Evolutionary conservation across 148 eudicot species (phyloP), one percentile per base, ranked within the genome.

Genomic region (Polygonum aviculare): DNA sequence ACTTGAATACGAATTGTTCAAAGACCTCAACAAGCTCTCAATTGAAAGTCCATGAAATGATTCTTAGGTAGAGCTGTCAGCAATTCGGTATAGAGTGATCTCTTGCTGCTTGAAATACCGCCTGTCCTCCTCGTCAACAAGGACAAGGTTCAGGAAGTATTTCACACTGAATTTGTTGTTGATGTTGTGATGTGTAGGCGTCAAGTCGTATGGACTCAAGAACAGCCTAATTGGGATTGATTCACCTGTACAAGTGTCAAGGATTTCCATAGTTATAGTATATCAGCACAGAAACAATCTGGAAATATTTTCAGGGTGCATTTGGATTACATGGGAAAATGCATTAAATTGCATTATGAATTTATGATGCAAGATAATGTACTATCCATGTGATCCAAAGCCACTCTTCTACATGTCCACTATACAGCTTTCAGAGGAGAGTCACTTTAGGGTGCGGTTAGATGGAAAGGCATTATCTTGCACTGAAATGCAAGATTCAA

Each of bases 31-130:
- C 72, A 36, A 67, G 72, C 72, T 16, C 38, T 44, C 21, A 57
- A 67, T 4, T 44, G 8, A 57, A 67, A 15, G 72, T 45, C 45
- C 12, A 14, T 38, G 72, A 36, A 36, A 60, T 60, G 44, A 67
- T 67, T 65, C 7, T 44, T 31, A 67, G 19, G 72, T 82, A 36
- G 89, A 82, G 77, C 81, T 82, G 48, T 89, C 97, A 33, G 86
- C 87, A 51, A 84, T 88, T 76, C 98, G 97, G 82, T 85, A 92
- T 78, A 95, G 76, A 40, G 96, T 95, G 80, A 95, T 85, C 63
- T 95, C 98, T 75, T 95, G 98, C 82, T 95, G 97, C 86, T 95
- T 95, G 82, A 95, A 95, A 78, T 95, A 95, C 77, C 98, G 93
- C 22, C 98, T 93, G 72, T 95, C 98, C 80, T 94, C 98, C 83